Evolutionary conservation across 164 flowering plant species (phyloP).

Genomic region (Liquidambar formosana): DNA sequence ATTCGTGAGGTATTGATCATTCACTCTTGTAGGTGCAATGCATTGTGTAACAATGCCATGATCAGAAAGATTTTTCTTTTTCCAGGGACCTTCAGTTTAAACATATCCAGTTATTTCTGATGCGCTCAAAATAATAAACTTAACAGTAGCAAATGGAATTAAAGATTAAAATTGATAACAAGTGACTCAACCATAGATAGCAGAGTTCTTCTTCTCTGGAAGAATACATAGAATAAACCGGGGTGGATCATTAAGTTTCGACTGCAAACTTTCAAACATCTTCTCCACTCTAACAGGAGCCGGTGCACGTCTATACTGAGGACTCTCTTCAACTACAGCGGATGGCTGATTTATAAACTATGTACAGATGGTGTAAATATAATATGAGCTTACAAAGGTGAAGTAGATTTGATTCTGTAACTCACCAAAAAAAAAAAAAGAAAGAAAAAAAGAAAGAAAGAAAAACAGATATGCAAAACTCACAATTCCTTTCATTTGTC

Average conservation of each 20-base stretch:
- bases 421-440: not conserved
- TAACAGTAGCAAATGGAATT: not conserved
- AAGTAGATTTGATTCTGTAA: not conserved
- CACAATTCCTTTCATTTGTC: conserved; percentile 21
- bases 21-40: conserved; percentile 11
- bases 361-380: not conserved
- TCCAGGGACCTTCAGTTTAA: conserved; percentile 19
- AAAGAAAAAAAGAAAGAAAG: not conserved
- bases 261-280: conserved; percentile 8
- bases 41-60: conserved; percentile 13
- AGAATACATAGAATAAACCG: conserved; percentile 18
- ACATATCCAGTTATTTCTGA: not conserved
- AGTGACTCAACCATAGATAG: conserved; percentile 13
- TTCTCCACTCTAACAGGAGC: conserved; percentile 24
- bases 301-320: not conserved
- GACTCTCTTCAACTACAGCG: conserved; percentile 11
- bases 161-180: too few species aligned
- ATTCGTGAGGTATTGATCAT: conserved; percentile 26
- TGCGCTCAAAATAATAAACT: not conserved
- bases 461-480: conserved; percentile 2
- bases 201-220: conserved; percentile 22
- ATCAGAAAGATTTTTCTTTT: conserved; percentile 13
- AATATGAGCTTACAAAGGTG: not conserved
- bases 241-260: conserved; percentile 11
- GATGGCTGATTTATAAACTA: conserved; percentile 3